Evolutionary conservation across 192 early-diverging fungal species (phyloP).

Genomic region (Umbelopsis sp.): DNA sequence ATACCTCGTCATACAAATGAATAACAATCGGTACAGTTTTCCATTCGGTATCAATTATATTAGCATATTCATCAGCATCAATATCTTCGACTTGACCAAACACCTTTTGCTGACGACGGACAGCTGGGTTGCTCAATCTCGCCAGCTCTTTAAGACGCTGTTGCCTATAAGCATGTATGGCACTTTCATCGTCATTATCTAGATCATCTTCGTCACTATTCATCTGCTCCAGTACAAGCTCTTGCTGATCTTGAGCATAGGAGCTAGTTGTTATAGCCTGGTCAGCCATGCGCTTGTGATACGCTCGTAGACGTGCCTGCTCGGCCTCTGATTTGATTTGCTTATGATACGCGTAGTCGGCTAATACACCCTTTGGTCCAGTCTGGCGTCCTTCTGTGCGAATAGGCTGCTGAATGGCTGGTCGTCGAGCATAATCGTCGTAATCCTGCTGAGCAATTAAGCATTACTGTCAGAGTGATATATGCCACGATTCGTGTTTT

Average conservation of each 20-base stretch:
- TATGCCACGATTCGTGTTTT: neutral
- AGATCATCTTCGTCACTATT: constrained; percentile 39
- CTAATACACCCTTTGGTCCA: constrained; percentile 60
- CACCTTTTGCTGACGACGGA: constrained; percentile 24
- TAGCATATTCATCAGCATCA: constrained; percentile 48
- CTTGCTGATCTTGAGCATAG: constrained; percentile 42
- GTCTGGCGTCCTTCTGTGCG: constrained; percentile 41
- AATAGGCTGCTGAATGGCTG: constrained; percentile 6
- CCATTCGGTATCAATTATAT: constrained; percentile 53
- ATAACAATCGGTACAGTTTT: constrained; percentile 49
- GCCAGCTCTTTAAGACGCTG: constrained; percentile 43
- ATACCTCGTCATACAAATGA: constrained; percentile 56
- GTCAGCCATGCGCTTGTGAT: constrained; percentile 48
- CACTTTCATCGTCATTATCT: constrained; percentile 29
- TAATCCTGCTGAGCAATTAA: neutral
- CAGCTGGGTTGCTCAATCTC: constrained; percentile 32
- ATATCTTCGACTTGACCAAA: constrained; percentile 55
- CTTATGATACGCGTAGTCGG: constrained; percentile 53
- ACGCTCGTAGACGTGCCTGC: constrained; percentile 24
- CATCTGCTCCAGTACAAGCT: constrained; percentile 27
- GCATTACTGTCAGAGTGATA: neutral
- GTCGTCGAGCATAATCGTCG: neutral
- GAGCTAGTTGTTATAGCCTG: constrained; percentile 52
- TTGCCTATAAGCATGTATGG: constrained; percentile 43
- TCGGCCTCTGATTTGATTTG: constrained; percentile 36